Conservation (phyloP, 495 filamentous ascomycete genomes). For the Penicillium roqueforti region DNA sequence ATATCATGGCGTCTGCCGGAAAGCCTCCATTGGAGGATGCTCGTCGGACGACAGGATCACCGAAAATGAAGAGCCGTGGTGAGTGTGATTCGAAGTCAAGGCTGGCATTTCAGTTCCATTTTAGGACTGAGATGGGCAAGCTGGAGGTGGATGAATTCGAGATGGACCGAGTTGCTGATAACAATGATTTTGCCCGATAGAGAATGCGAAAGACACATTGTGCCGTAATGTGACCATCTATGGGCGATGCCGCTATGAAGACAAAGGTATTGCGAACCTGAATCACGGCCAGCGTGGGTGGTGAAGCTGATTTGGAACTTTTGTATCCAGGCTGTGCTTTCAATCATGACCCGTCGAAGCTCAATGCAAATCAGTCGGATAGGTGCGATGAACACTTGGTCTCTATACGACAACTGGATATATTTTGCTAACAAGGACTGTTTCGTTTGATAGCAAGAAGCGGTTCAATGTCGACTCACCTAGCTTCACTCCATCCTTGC, state of each 20-base stretch:
- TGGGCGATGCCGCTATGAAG: conserved; percentile 87
- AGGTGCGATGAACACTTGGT: conserved; percentile 35
- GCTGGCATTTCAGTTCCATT: not conserved
- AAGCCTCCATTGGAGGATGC: conserved; percentile 44
- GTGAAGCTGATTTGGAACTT: conserved; percentile 27
- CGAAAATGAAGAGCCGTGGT: conserved; percentile 62
- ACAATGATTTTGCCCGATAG: conserved; percentile 29
- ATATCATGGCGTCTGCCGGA: conserved; percentile 41
- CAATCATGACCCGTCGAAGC: conserved; percentile 75
- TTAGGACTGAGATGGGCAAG: not conserved
- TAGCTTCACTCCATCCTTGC: conserved; percentile 76
- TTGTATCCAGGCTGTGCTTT: conserved; percentile 68
- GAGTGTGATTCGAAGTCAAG: conserved; percentile 20
- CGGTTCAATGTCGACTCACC: conserved; percentile 93
- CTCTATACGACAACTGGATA: not conserved
- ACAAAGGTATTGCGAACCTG: conserved; percentile 54
- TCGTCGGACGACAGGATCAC: conserved; percentile 50
- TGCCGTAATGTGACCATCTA: conserved; percentile 95
- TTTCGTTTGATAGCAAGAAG: conserved; percentile 56
- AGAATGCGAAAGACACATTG: conserved; percentile 76
- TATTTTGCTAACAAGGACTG: conserved; percentile 13
- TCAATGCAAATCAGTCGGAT: conserved; percentile 52
- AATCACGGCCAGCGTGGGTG: conserved; percentile 3
- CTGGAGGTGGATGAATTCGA: not conserved
- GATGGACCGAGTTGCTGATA: conserved; percentile 8